Evolutionary conservation across 2,329 filamentous ascomycete genomes (phyloP).

Genomic region (Hypoxylon sp.): DNA sequence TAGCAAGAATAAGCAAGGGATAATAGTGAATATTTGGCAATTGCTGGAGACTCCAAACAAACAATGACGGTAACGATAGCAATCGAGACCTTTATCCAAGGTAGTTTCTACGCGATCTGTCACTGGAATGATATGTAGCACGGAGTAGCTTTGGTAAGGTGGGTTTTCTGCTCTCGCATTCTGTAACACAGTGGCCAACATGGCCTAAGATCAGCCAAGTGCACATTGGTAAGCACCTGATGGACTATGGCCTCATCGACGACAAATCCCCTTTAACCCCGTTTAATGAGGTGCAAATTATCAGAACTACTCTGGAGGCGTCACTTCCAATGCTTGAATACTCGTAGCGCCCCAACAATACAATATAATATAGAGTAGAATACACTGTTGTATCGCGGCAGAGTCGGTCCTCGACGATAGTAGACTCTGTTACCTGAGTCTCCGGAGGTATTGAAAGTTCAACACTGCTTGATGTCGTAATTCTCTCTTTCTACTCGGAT

Average conservation of each 20-base stretch:
- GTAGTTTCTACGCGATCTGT: slow-evolving; percentile 3
- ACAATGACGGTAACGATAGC: slow-evolving; percentile 2
- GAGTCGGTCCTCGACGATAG: neutral
- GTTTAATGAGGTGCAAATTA: too few relatives aligned
- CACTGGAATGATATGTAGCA: slow-evolving; percentile 7
- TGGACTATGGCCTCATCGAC: neutral
- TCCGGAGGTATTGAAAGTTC: neutral
- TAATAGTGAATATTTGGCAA: slow-evolving; percentile 11
- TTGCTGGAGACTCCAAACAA: slow-evolving; percentile 7
- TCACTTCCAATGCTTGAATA: neutral
- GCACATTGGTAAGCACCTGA: slow-evolving; percentile 1
- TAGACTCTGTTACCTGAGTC: neutral
- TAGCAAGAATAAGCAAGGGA: slow-evolving; percentile 25
- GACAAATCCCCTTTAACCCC: neutral
- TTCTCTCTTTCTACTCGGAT: neutral
- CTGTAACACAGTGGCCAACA: slow-evolving; percentile 13
- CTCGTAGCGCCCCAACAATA: neutral
- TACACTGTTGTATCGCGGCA: neutral
- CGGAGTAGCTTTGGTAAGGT: slow-evolving; percentile 5
- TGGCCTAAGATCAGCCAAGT: neutral
- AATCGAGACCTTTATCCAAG: slow-evolving; percentile 8
- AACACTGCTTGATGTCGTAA: neutral
- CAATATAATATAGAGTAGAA: neutral
- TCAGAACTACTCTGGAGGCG: neutral
- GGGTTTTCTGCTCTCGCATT: slow-evolving; percentile 9